These are phyloP conservation scores for Cryptosporidium andersoni DNA, from an alignment of 169 alveolate genomes.

Conservation along the genomic window DNA sequence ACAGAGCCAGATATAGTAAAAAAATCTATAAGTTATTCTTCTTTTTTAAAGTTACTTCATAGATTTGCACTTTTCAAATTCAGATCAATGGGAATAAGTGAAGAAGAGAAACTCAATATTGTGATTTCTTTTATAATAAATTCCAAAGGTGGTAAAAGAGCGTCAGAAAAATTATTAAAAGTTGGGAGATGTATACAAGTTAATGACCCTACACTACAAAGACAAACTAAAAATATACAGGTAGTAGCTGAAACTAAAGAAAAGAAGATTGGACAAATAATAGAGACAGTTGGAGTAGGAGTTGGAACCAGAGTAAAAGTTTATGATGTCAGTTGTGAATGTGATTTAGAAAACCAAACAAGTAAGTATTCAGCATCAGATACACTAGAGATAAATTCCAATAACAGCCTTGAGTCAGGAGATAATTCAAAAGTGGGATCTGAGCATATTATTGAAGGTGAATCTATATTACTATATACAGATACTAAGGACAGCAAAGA, in stretches of 20 bases:
- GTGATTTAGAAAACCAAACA: conserved; percentile 24
- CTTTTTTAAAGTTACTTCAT: conserved; percentile 37
- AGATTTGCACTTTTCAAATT: conserved; percentile 47
- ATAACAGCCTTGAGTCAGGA: conserved; percentile 5
- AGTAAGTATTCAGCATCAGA: not conserved
- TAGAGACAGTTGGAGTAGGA: conserved; percentile 14
- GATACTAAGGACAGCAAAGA: not conserved
- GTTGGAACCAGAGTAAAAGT: conserved; percentile 13
- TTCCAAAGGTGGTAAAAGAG: conserved; percentile 16
- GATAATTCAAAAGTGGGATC: no score
- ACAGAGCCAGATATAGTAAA: not conserved
- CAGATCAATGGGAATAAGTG: conserved; percentile 45
- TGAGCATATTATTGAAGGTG: not conserved
- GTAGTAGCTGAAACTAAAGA: conserved; percentile 22
- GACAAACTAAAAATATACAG: conserved; percentile 46
- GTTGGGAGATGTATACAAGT: conserved; percentile 55
- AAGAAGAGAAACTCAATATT: conserved; percentile 48
- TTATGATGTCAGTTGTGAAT: conserved; percentile 30
- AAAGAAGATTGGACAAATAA: not conserved
- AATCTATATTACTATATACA: not conserved
- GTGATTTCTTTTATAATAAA: conserved; percentile 48
- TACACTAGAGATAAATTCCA: conserved; percentile 1
- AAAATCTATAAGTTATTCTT: conserved; percentile 14
- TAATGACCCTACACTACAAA: conserved; percentile 50
- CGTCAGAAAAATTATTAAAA: conserved; percentile 21